Evolutionary conservation across 139 green algal species (phyloP).

Genomic region (Ettlia oleoabundans): DNA sequence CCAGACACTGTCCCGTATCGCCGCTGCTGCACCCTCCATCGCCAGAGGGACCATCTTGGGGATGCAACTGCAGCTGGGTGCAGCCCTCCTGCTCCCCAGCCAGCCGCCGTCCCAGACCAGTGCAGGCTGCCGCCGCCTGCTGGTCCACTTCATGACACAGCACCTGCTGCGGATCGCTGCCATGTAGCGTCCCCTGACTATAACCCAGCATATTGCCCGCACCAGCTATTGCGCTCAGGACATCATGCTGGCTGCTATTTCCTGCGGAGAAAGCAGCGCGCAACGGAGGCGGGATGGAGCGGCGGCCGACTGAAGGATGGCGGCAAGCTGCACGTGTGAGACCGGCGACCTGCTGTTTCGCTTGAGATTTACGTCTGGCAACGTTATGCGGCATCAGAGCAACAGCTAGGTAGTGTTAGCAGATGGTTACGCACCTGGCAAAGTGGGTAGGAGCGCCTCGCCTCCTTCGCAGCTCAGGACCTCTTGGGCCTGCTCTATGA

Average conservation of each 20-base stretch:
- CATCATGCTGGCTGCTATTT: not conserved
- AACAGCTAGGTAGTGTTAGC: too few relatives aligned
- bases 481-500: too few relatives aligned
- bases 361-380: too few relatives aligned
- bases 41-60: not conserved
- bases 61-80: constrained; percentile 2
- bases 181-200: not conserved
- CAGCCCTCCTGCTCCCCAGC: not conserved
- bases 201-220: not conserved
- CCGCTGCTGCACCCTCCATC: not conserved
- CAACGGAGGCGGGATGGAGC: too few relatives aligned
- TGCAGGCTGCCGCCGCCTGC: not conserved
- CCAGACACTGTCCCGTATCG: not conserved
- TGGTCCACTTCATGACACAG: not conserved
- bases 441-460: too few relatives aligned
- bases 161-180: not conserved
- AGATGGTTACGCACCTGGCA: too few relatives aligned
- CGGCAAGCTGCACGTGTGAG: too few relatives aligned
- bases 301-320: too few relatives aligned
- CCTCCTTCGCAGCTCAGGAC: too few relatives aligned
- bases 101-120: not conserved
- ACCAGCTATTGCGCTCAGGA: not conserved
- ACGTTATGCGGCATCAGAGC: too few relatives aligned
- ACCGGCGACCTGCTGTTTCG: too few relatives aligned
- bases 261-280: not conserved